Conservation (phyloP, 2,329 filamentous ascomycete genomes). For the Stylonectria norvegica region DNA sequence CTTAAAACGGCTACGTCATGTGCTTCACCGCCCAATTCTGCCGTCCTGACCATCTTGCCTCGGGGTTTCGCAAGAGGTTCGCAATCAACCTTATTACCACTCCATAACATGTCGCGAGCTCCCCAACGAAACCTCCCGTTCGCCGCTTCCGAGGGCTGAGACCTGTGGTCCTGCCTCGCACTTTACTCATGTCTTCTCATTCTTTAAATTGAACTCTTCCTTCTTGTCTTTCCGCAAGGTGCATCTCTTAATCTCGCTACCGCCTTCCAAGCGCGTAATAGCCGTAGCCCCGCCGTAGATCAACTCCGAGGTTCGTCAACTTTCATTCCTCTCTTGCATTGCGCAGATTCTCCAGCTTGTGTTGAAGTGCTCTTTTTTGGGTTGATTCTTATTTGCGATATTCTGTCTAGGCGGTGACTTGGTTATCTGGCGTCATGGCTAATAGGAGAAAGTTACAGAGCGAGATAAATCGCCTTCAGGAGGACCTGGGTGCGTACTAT, state of each 20-base stretch:
- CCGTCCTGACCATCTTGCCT: constrained; percentile 5
- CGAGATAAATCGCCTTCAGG: too few species aligned
- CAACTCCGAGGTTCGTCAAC: constrained; percentile 8
- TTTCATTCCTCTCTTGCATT: constrained; percentile 1
- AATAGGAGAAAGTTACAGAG: constrained; percentile 34
- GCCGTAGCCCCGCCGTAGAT: constrained; percentile 11
- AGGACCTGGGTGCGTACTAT: constrained; percentile 35
- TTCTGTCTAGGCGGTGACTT: constrained; percentile 24
- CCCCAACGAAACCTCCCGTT: constrained; percentile 13
- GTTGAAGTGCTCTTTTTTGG: constrained; percentile 18
- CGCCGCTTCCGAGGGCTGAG: constrained; percentile 16
- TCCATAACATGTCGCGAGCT: constrained; percentile 18
- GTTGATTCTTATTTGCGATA: constrained; percentile 30
- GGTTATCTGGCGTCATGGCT: constrained; percentile 33
- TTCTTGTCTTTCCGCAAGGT: constrained; percentile 7
- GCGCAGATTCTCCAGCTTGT: constrained; percentile 5
- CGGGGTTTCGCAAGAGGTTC: constrained; percentile 4
- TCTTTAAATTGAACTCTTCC: constrained; percentile 1
- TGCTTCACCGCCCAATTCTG: constrained; percentile 25
- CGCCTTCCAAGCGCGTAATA: constrained; percentile 17
- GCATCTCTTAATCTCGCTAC: constrained; percentile 13
- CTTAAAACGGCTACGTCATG: constrained; percentile 3
- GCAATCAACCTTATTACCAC: too few species aligned
- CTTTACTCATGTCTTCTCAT: background rate
- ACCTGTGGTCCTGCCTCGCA: constrained; percentile 1